These are phyloP conservation scores for Pseudogymnoascus sp. DNA, from an alignment of 2,329 filamentous ascomycete species.

Conservation along the genomic window DNA sequence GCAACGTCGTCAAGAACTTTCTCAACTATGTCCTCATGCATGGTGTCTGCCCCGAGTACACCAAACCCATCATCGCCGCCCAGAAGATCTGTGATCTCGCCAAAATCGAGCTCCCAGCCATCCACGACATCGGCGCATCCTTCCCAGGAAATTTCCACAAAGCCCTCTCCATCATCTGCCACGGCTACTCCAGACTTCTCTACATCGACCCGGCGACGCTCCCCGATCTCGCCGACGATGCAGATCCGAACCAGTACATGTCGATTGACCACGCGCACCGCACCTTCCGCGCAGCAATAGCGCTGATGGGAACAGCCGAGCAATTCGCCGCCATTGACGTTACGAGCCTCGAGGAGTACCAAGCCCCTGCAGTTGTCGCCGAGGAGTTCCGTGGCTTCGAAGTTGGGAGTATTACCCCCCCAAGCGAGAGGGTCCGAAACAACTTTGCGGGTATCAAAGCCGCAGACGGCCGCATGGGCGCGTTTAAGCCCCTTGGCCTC, in stretches of 20 bases:
- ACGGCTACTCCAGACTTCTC: constrained; percentile 31
- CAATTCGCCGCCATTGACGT: constrained; percentile 8
- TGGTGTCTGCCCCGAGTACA: constrained; percentile 77
- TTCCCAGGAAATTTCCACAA: constrained; percentile 75
- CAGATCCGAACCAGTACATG: constrained; percentile 11
- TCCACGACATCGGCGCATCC: constrained; percentile 39
- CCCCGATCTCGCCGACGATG: constrained; percentile 16
- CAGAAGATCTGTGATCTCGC: constrained; percentile 58
- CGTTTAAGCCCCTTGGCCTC: constrained; percentile 37
- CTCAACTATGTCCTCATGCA: constrained; percentile 80
- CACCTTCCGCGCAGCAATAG: constrained; percentile 18
- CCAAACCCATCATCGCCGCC: constrained; percentile 56
- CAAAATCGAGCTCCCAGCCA: constrained; percentile 55
- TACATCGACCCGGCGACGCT: constrained; percentile 10
- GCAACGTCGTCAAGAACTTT: constrained; percentile 72
- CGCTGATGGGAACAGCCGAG: constrained; percentile 10
- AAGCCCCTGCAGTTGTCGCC: constrained; percentile 10
- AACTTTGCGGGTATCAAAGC: constrained; percentile 38
- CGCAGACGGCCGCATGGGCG: constrained; percentile 24
- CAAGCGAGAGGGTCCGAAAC: constrained; percentile 34
- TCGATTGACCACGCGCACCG: constrained; percentile 16
- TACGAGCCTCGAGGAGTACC: constrained; percentile 11
- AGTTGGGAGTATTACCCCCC: constrained; percentile 43
- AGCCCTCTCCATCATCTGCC: constrained; percentile 63
- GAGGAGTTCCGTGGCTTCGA: constrained; percentile 50